These are phyloP conservation scores for Triangularia setosa DNA, from an alignment of 2,329 filamentous ascomycete species.

Conservation along the genomic window DNA sequence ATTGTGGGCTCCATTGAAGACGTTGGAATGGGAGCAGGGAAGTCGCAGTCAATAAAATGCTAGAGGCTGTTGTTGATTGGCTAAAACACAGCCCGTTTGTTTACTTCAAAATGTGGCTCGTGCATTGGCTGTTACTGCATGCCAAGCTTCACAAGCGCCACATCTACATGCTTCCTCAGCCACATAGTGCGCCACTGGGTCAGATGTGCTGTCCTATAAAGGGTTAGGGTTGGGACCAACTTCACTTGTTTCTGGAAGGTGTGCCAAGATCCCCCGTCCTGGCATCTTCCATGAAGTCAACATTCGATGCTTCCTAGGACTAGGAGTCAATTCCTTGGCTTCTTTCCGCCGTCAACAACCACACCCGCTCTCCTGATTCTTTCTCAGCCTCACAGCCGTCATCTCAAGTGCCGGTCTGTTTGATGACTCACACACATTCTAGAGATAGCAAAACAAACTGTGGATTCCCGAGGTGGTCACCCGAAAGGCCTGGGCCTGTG, in stretches of 20 bases:
- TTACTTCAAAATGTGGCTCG: constrained; percentile 22
- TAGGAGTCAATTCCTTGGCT: not conserved
- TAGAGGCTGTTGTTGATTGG: constrained; percentile 18
- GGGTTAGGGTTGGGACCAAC: not conserved
- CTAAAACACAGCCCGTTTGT: constrained; percentile 21
- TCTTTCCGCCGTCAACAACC: not conserved
- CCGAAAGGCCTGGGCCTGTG: not conserved
- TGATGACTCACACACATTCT: not conserved
- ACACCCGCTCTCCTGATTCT: not conserved
- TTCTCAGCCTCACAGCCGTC: not conserved
- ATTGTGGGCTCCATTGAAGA: not conserved
- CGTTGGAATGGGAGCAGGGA: constrained; percentile 14
- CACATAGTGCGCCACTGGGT: not conserved
- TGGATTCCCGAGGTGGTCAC: not conserved
- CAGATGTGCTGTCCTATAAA: not conserved
- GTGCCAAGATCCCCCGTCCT: not conserved
- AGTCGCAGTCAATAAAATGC: constrained; percentile 16
- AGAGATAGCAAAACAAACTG: not conserved
- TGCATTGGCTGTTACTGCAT: not conserved
- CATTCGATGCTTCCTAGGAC: not conserved
- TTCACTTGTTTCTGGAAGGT: not conserved
- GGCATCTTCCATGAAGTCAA: not conserved
- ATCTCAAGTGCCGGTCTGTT: not conserved
- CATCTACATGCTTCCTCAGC: not conserved
- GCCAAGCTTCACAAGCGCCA: not conserved